Percentiles rank a stretch among this genome's conserved stretches.
Conservation (phyloP, 2,329 filamentous ascomycete species). For the Cordyceps cicadae region DNA sequence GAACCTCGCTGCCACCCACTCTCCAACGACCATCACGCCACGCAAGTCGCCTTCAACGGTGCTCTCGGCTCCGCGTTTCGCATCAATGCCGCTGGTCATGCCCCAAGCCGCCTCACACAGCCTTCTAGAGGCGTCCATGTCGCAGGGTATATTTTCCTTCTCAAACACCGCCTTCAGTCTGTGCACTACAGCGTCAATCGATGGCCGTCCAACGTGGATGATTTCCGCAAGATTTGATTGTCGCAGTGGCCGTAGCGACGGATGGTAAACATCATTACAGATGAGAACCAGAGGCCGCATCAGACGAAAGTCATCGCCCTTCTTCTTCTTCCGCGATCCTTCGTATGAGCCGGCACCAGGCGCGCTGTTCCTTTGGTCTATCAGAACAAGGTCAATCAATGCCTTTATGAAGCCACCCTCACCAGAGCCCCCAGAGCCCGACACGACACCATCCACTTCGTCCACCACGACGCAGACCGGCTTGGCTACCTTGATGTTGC, state of each 20-base stretch:
- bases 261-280: conserved; percentile 95
- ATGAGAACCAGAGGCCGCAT: conserved; percentile 86
- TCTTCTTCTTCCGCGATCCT: conserved; percentile 49
- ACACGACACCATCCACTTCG: conserved; percentile 90
- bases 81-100: conserved; percentile 63
- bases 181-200: conserved; percentile 73
- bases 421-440: conserved; percentile 65
- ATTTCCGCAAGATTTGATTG: conserved; percentile 80
- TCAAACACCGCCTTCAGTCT: conserved; percentile 79
- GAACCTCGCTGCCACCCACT: conserved; percentile 74
- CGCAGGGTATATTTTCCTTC: conserved; percentile 79
- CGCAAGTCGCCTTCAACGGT: conserved; percentile 67
- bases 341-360: conserved; percentile 21
- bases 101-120: conserved; percentile 80
- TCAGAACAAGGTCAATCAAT: conserved; percentile 76
- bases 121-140: conserved; percentile 79
- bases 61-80: conserved; percentile 57
- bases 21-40: conserved; percentile 76
- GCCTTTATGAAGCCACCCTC: conserved; percentile 96
- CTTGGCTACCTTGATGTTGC: conserved; percentile 61
- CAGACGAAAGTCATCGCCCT: conserved; percentile 78
- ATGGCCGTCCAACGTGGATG: conserved; percentile 82
- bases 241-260: conserved; percentile 77
- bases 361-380: conserved; percentile 69
- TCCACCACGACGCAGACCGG: conserved; percentile 93